Conservation (phyloP, 2,329 filamentous ascomycete genomes). For the Fusarium nygamai region DNA sequence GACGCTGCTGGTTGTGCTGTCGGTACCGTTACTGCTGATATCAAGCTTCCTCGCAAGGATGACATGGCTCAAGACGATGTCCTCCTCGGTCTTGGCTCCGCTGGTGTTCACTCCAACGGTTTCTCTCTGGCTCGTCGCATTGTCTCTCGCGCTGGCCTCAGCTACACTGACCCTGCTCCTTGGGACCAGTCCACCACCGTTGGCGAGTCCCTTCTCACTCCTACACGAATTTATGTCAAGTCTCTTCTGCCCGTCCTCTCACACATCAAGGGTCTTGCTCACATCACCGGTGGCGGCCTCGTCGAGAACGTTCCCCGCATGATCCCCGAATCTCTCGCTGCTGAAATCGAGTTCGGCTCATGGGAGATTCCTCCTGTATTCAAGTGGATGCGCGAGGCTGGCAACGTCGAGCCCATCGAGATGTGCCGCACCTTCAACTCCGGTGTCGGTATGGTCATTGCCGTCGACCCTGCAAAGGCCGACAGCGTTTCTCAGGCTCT, state of each 20-base stretch:
- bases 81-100: slow-evolving; percentile 85
- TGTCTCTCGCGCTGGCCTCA: slow-evolving; percentile 75
- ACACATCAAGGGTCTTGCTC: slow-evolving; percentile 89
- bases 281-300: slow-evolving; percentile 95
- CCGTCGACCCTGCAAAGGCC: slow-evolving; percentile 74
- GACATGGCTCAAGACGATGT: slow-evolving; percentile 86
- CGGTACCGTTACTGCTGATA: slow-evolving; percentile 77
- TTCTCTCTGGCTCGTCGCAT: slow-evolving; percentile 97
- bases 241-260: slow-evolving; percentile 74
- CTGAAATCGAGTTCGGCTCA: slow-evolving; percentile 78
- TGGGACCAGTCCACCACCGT: slow-evolving; percentile 74
- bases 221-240: slow-evolving; percentile 94
- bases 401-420: slow-evolving; percentile 78
- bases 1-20: slow-evolving; percentile 92
- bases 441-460: slow-evolving; percentile 92
- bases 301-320: slow-evolving; percentile 95
- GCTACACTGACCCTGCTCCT: slow-evolving; percentile 77
- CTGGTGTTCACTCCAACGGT: slow-evolving; percentile 93
- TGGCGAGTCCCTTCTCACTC: slow-evolving; percentile 83
- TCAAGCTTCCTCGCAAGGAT: slow-evolving; percentile 78
- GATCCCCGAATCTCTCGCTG: slow-evolving; percentile 81
- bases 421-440: slow-evolving; percentile 96
- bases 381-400: slow-evolving; percentile 80
- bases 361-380: slow-evolving; percentile 86
- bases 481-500: slow-evolving; percentile 69